These are phyloP conservation scores for Microdochium bolleyi DNA, from an alignment of 2,329 filamentous ascomycete species.

Conservation along the genomic window DNA sequence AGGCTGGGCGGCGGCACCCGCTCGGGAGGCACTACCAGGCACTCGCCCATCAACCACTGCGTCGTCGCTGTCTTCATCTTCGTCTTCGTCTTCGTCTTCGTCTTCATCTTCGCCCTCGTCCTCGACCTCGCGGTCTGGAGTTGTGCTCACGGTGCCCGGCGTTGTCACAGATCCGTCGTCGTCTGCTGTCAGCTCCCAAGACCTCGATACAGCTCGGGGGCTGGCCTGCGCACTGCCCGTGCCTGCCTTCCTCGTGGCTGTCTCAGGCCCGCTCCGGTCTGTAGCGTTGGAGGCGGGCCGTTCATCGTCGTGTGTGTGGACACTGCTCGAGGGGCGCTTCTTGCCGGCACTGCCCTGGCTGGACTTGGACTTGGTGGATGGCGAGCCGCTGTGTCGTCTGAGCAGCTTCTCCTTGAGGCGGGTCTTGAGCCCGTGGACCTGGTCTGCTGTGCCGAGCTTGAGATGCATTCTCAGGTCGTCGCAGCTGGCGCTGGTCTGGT, in stretches of 20 bases:
- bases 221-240: background rate
- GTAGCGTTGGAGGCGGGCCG: background rate
- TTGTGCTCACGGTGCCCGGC: background rate
- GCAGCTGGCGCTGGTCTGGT: background rate
- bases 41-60: background rate
- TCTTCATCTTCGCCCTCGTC: background rate
- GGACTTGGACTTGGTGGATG: slow-evolving; percentile 2
- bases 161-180: background rate
- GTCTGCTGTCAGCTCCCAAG: background rate
- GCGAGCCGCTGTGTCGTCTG: slow-evolving; percentile 4
- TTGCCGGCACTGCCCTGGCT: slow-evolving; percentile 3
- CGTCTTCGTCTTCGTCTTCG: background rate
- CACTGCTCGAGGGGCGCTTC: slow-evolving; percentile 1
- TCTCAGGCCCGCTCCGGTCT: background rate
- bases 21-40: background rate
- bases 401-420: slow-evolving; percentile 7
- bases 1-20: background rate
- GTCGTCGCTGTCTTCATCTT: background rate
- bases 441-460: background rate
- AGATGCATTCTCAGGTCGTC: background rate
- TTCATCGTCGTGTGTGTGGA: background rate
- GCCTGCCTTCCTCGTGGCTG: background rate
- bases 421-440: slow-evolving; percentile 4
- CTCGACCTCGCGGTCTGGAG: background rate
- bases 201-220: background rate